Evolutionary conservation across 2,329 filamentous ascomycete genomes (phyloP), one percentile per base, ranked within the genome.

Genomic region (Penicillium sp.): DNA sequence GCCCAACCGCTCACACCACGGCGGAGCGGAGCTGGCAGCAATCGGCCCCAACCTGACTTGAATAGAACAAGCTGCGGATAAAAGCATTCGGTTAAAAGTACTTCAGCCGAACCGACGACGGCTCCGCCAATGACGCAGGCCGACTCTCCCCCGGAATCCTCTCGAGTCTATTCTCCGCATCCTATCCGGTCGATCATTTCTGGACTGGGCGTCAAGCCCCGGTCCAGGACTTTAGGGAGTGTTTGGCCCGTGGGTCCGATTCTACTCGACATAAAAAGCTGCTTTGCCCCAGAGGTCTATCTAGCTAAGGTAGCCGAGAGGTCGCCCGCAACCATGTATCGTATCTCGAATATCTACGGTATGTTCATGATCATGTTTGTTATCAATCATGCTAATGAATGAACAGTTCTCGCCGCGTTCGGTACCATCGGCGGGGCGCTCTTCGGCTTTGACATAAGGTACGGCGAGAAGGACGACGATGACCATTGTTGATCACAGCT

Each of bases 381-480:
- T 1, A 22, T 27, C 8, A n/a, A 10, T 16, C 1, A 11, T 24
- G 7, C 49, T 57, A 48, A 57, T 16, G 1, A 22, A 25, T 2
- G 18, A 2, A 31, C 31, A 66, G 69, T 78, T 50, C 81, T 83
- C 57, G 78, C 80, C 48, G 78, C 76, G 54, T 80, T 83, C 65
- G 76, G 80, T 62, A 78, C 81, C 46, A 77, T 82, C 57, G 80
- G 80, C 36, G 80, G 79, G 65, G 79, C 75, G 9, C 68, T 82
- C 18, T 83, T 83, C 61, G 81, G 81, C 36, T 84, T 83, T 63
- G 81, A 83, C 69, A 79, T 83, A 52, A 77, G 74, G 53, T 81
- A 77, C 14, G 80, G 8, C n/a, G n/a, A 4, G 4, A 5, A 60
- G 38, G 61, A n/a, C n/a, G 55, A 31, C 4, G 16, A n/a, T 4